phyloP scores from a whole-genome alignment of 441 rosid species.

The Daphne laureola region DNA sequence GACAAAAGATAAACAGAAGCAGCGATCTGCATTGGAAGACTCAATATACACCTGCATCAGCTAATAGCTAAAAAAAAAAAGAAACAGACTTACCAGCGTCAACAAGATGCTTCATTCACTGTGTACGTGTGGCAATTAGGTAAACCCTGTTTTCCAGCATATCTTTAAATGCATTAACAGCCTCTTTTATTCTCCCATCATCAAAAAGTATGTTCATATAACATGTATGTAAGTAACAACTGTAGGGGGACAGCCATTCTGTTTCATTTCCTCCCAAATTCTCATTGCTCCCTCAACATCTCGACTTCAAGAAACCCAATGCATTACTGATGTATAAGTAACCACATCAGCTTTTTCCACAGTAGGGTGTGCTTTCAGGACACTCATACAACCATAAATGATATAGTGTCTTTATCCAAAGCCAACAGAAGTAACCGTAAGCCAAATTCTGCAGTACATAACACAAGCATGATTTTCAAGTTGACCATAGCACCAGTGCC shows the following conservation, averaged over 20 bases:
- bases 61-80: conserved; percentile 7
- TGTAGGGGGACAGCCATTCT: conserved; percentile 37
- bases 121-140: too few species aligned
- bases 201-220: too few species aligned
- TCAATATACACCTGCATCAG: conserved; percentile 24
- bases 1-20: background rate
- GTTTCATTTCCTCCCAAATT: conserved; percentile 23
- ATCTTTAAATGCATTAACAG: too few species aligned
- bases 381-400: too few species aligned
- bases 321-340: conserved; percentile 70
- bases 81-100: conserved; percentile 27
- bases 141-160: too few species aligned
- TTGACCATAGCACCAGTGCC: too few species aligned
- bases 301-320: conserved; percentile 62
- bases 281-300: conserved; percentile 55
- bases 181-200: too few species aligned
- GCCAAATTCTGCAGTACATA: too few species aligned
- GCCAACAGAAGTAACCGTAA: too few species aligned
- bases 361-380: conserved; percentile 82
- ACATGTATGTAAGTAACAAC: conserved; percentile 14
- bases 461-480: too few species aligned
- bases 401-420: too few species aligned
- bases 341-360: conserved; percentile 83
- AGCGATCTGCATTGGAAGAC: conserved; percentile 14
- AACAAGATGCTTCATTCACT: conserved; percentile 27